Conservation (phyloP, 805 yeast genomes). For the Candida insectalens region DNA sequence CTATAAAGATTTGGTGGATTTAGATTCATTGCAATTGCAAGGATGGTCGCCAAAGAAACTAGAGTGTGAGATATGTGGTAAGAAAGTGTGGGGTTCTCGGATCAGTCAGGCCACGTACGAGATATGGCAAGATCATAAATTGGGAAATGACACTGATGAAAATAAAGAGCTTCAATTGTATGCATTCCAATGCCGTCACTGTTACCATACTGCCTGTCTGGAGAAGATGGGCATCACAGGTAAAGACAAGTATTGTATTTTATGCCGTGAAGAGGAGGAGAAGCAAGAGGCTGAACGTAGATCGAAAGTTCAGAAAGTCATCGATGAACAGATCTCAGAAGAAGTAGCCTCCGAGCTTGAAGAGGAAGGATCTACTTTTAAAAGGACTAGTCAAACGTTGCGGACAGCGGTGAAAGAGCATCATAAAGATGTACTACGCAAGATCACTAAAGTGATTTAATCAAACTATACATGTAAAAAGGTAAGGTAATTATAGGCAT, state of each 20-base stretch:
- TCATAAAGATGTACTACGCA: too few species aligned
- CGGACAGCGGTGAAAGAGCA: too few species aligned
- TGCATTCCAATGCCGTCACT: slow-evolving; percentile 58
- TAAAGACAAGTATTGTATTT: slow-evolving; percentile 24
- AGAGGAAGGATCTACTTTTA: too few species aligned
- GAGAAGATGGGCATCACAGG: slow-evolving; percentile 32
- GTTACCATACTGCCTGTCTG: slow-evolving; percentile 52
- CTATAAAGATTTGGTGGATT: slow-evolving; percentile 31
- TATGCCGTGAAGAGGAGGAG: slow-evolving; percentile 24
- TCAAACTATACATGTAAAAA: too few species aligned
- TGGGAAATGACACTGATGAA: slow-evolving; percentile 6
- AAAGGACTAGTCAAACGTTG: too few species aligned
- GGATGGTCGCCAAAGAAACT: slow-evolving; percentile 57
- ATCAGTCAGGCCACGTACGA: slow-evolving; percentile 38
- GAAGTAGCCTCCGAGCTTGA: not conserved
- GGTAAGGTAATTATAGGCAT: too few species aligned
- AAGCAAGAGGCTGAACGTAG: not conserved
- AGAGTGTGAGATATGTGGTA: slow-evolving; percentile 73
- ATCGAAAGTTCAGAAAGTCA: not conserved
- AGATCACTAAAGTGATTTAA: too few species aligned
- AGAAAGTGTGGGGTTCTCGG: slow-evolving; percentile 60
- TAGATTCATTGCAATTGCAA: slow-evolving; percentile 30
- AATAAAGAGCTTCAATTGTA: slow-evolving; percentile 26
- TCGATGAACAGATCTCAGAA: not conserved
- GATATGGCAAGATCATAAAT: slow-evolving; percentile 43